A percentile compares a stretch with the other conserved stretches of the same genome.
Evolutionary conservation across 2,329 filamentous ascomycete species (phyloP).

Genomic region (Ophiocordyceps camponoti-leonardi): DNA sequence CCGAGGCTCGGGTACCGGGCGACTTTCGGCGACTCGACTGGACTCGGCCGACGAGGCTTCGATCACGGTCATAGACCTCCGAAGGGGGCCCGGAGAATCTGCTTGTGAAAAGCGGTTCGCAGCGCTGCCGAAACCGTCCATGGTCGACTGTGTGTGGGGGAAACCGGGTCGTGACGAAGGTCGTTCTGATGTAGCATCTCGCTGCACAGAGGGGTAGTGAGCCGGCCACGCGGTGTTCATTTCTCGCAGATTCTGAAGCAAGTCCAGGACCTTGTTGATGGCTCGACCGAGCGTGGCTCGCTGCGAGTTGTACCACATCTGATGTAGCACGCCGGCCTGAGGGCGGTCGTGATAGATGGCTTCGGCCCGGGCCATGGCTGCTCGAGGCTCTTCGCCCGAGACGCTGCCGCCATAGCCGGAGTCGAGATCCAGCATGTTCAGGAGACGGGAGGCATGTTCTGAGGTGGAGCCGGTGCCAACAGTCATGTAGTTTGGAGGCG

Average conservation of each 20-base stretch:
- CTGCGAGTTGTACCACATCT: slow-evolving; percentile 90
- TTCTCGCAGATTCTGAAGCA: slow-evolving; percentile 66
- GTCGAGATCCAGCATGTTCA: slow-evolving; percentile 68
- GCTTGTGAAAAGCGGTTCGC: slow-evolving; percentile 15
- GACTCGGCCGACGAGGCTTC: slow-evolving; percentile 45
- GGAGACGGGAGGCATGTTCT: slow-evolving; percentile 63
- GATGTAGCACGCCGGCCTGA: slow-evolving; percentile 72
- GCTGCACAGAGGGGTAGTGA: slow-evolving; percentile 76
- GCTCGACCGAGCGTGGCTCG: slow-evolving; percentile 71
- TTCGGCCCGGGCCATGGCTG: slow-evolving; percentile 12
- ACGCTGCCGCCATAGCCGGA: slow-evolving; percentile 84
- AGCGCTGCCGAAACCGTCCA: slow-evolving; percentile 23
- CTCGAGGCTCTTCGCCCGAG: slow-evolving; percentile 39
- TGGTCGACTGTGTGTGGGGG: slow-evolving; percentile 43
- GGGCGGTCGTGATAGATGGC: slow-evolving; percentile 23
- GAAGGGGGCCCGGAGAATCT: slow-evolving; percentile 32
- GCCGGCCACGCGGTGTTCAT: slow-evolving; percentile 90
- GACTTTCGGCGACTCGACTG: slow-evolving; percentile 50
- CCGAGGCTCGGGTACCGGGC: slow-evolving; percentile 51
- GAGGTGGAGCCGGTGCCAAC: slow-evolving; percentile 71
- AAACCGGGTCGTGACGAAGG: slow-evolving; percentile 43
- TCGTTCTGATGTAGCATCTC: slow-evolving; percentile 29
- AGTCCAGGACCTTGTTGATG: slow-evolving; percentile 73
- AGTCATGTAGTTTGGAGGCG: slow-evolving; percentile 60
- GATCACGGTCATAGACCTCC: slow-evolving; percentile 57